Evolutionary conservation across 2,329 filamentous ascomycete genomes (phyloP), one percentile per base, ranked within the genome.

Genomic region (Cryoendolithus antarcticus): DNA sequence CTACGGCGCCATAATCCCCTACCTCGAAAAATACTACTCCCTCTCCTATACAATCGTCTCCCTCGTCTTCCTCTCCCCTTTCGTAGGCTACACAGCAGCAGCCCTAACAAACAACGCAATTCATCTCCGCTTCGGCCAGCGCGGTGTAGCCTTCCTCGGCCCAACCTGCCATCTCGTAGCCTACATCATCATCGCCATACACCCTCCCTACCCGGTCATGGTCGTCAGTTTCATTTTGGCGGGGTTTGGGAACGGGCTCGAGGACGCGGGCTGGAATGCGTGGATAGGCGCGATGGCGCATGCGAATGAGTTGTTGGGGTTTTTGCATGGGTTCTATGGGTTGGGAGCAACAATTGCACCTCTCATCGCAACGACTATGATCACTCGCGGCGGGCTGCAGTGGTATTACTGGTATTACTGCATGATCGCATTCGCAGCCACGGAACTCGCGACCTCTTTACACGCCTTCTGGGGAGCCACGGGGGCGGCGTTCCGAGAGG

Each of bases 351-450:
- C 80, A 0, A 63, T 86, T 9, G 67, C 71, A 3, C 83, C 82
- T 0, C 58, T 88, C 5, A 69, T 86, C 43, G 81, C 82, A 1
- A 86, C 83, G 0, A 71, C 72, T 4, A 77, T 89, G 72, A 73
- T 88, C 30, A 76, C 78, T 0, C 76, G 75, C 47, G 74, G 63
- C 0, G 48, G 62, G 3, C 53, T 80, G 37, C 64, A 65, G 0
- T 91, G 84, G 84, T 85, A 79, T 50, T 66, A 66, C 8, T 88
- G 81, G 58, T 89, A 84, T 59, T 86, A 85, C 53, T 61, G 86
- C 40, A 82, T 86, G 77, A 69, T 81, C 32, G 74, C 62, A 7
- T 57, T 74, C 35, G 69, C 75, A 0, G 63, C 58, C 1, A 45
- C 80, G 19, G 79, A 84, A 51, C 56, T 80, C 5, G 38, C 62